Evolutionary conservation across 768 basidiomycete species (phyloP), one percentile per base, ranked within the genome.

Genomic region (Leccinellum rugosiceps): DNA sequence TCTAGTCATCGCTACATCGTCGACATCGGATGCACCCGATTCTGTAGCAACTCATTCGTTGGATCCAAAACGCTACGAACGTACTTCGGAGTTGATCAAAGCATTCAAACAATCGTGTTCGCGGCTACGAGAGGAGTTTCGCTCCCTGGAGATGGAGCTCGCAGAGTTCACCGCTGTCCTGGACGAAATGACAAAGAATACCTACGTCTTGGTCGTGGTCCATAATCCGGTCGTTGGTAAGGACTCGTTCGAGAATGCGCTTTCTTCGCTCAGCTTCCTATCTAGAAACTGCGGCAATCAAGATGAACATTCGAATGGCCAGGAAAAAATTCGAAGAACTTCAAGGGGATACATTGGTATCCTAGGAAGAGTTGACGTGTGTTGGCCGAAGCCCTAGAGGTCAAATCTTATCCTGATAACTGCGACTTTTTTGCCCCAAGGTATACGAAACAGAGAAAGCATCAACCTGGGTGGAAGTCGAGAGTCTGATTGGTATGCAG

Each of bases 21-120:
- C 72, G 64, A 80, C 68, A 69, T 78, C 77, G 21, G 57, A 67
- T 32, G 17, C 76, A 38, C 66, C 75, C 31, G 65, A 67, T 25
- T 70, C 75, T 31, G 52, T 65, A 6, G 73, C 75, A 25, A 62
- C 74, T 10, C 79, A 81, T 51, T 71, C 79, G 55, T 77, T 92
- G 56, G 79, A 85, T 55, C 74, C 86, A 6, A 88, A 84, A 58
- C 85, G 91, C 26, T 91, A 92, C 69, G 91, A 92, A 71, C 86
- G 90, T 44, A 92, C 91, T 19, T 91, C 89, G 10, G 94, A 98
- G 73, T 83, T 97, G 58, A 88, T 99, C 76, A 98, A 98, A 75
- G 86, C 88, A 3, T 98, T 98, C 79, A 94, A 96, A 67, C 86
- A 92, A 63, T 88, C 91, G 19, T 97, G 94, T 72, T 83, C 89